Conservation (phyloP, 179 eudicot species). For the Spinacia oleracea region DNA sequence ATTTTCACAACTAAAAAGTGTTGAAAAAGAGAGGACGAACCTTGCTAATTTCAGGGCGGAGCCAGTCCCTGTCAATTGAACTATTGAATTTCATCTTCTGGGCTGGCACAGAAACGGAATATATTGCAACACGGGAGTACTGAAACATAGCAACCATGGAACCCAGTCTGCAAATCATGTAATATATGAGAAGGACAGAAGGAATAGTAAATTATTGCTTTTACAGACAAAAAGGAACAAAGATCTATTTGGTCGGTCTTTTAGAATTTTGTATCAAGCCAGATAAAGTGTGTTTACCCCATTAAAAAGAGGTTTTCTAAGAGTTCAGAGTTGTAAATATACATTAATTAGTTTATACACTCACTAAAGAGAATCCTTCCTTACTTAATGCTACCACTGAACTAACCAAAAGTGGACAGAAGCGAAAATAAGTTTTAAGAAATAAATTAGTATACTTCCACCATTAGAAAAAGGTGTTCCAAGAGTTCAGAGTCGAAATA, state of each 20-base stretch:
- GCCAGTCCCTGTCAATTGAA: constrained; percentile 51
- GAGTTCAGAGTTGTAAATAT: too few species aligned
- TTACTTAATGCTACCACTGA: not conserved
- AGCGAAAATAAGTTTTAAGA: not conserved
- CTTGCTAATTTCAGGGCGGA: constrained; percentile 53
- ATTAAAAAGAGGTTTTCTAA: too few species aligned
- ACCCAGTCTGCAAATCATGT: constrained; percentile 63
- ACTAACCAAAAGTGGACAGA: not conserved
- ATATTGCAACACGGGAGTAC: constrained; percentile 63
- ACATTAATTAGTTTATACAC: too few species aligned
- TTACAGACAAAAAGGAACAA: constrained; percentile 4
- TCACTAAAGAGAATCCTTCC: too few species aligned
- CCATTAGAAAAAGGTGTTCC: not conserved
- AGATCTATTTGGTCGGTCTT: not conserved
- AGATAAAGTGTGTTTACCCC: not conserved
- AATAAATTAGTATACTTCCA: not conserved
- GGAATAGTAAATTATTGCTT: not conserved
- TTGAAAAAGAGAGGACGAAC: constrained; percentile 41
- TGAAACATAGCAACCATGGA: constrained; percentile 90
- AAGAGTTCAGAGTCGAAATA: not conserved
- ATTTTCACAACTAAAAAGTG: not conserved
- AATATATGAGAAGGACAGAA: constrained; percentile 13
- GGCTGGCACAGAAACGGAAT: constrained; percentile 74
- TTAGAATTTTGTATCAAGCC: not conserved
- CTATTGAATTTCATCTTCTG: constrained; percentile 59